A percentile compares a stretch with the other conserved stretches of the same genome.
phyloP scores from a whole-genome alignment of 2,329 filamentous ascomycete genomes.

The Neonectria sp. region DNA sequence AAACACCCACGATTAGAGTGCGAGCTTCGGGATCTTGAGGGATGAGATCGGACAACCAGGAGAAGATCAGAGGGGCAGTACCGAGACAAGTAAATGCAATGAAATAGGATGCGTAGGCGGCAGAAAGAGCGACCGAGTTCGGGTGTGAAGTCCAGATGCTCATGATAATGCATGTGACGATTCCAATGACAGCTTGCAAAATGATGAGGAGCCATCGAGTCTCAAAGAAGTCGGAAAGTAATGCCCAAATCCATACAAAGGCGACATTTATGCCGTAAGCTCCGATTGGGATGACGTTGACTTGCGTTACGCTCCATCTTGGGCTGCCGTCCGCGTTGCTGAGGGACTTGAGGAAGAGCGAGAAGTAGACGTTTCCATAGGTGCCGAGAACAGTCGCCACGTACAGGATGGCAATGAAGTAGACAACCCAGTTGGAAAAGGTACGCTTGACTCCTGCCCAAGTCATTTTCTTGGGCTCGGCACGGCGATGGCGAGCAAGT shows the following conservation, averaged over 20 bases:
- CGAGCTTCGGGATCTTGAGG: conserved; percentile 31
- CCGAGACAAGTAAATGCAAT: conserved; percentile 56
- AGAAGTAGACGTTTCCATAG: conserved; percentile 49
- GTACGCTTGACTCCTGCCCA: conserved; percentile 45
- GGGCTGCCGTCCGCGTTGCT: conserved; percentile 43
- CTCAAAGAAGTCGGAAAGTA: conserved; percentile 62
- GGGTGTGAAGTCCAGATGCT: conserved; percentile 67
- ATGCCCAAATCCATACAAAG: conserved; percentile 69
- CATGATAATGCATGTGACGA: conserved; percentile 66
- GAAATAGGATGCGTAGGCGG: conserved; percentile 67
- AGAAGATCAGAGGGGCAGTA: conserved; percentile 65
- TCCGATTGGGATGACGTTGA: conserved; percentile 66
- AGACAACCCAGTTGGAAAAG: conserved; percentile 29
- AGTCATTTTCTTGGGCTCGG: conserved; percentile 42
- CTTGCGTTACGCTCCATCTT: conserved; percentile 55
- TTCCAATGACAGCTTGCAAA: conserved; percentile 61
- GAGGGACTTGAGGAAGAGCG: conserved; percentile 51
- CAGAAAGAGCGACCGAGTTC: conserved; percentile 56
- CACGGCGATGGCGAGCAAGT: conserved; percentile 44
- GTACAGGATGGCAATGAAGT: conserved; percentile 23
- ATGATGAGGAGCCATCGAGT: conserved; percentile 67
- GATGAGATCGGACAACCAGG: conserved; percentile 18
- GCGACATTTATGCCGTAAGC: conserved; percentile 58
- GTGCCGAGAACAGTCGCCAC: conserved; percentile 27
- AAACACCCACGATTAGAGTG: conserved; percentile 24